Evolutionary conservation across 352 stramenopile species (phyloP).

Genomic region (Phytophthora chlamydospora): DNA sequence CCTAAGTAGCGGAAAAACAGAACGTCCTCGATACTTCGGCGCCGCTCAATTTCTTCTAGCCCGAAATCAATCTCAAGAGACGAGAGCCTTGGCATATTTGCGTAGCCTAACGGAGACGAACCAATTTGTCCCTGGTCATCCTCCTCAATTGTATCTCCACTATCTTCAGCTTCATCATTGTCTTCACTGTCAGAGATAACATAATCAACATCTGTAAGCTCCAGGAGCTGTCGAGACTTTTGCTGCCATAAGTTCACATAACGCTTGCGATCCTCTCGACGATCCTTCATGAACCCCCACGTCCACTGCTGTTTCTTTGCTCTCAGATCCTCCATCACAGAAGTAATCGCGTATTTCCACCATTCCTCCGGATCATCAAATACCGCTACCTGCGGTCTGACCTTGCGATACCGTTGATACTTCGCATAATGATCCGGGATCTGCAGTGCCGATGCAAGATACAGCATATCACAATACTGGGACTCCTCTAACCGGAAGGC

Average conservation of each 20-base stretch:
- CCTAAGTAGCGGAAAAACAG: slow-evolving; percentile 87
- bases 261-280: slow-evolving; percentile 74
- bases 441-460: slow-evolving; percentile 75
- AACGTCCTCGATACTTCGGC: slow-evolving; percentile 80
- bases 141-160: slow-evolving; percentile 17
- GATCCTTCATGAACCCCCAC: slow-evolving; percentile 85
- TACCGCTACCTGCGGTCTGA: slow-evolving; percentile 59
- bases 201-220: slow-evolving; percentile 44
- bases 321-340: slow-evolving; percentile 63
- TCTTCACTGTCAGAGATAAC: slow-evolving; percentile 64
- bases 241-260: slow-evolving; percentile 78
- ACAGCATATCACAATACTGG: slow-evolving; percentile 89
- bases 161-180: slow-evolving; percentile 43
- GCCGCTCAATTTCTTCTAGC: slow-evolving; percentile 77
- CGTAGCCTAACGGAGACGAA: slow-evolving; percentile 6
- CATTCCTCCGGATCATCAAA: slow-evolving; percentile 68
- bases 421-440: slow-evolving; percentile 76
- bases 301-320: slow-evolving; percentile 74
- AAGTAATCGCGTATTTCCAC: slow-evolving; percentile 84
- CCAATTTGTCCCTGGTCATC: slow-evolving; percentile 19
- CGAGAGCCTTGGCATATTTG: slow-evolving; percentile 20
- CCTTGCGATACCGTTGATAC: slow-evolving; percentile 77
- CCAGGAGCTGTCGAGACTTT: slow-evolving; percentile 34
- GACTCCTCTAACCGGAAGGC: slow-evolving; percentile 85
- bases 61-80: slow-evolving; percentile 38